Evolutionary conservation across 768 basidiomycete genomes (phyloP), one percentile per base, ranked within the genome.

Genomic region (Suillus americanus): DNA sequence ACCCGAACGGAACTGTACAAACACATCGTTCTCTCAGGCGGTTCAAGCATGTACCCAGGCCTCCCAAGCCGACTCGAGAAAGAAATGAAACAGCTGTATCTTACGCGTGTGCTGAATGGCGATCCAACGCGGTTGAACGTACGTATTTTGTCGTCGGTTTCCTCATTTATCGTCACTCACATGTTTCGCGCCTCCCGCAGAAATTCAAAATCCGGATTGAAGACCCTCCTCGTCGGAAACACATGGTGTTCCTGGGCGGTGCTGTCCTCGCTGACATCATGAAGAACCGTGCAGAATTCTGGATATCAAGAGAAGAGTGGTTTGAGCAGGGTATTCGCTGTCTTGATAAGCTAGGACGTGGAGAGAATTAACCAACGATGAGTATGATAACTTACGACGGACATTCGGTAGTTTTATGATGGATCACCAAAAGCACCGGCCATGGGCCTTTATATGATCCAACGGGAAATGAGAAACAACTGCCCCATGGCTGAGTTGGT

Each of bases 201-300:
- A 97, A 98, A 90, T 99, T 99, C 85, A 99, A 99, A 83, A 96
- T 99, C 75, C 88, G 90, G 54, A 98, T 99, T 71, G 97, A 99
- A 77, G 97, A 99, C 78, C 95, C 97, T 35, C 97, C 97, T 37
- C 90, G 95, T 73, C 87, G 97, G 73, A 99, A 98, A 79, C 97
- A 98, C 78, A 97, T 97, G 96, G 97, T 98, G 43, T 99, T 98
- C 89, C 86, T 99, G 9, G 97, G 97, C 30, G 97, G 97, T 55
- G 97, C 95, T n/a, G 97, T 98, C 6, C 81, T 99, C 37, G 97
- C 95, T 3, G 97, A 99, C 77, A 98, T 99, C 79, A 98, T 99
- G 97, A 97, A 97, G 81, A 84, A 82, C 73, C 86, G 94, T 12
- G 87, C 92, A 73, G 92, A 94, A 73, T 99, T 99, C 81, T 97